Evolutionary conservation across 805 yeast genomes (phyloP).

Genomic region (Ogataea thermomethanolica): DNA sequence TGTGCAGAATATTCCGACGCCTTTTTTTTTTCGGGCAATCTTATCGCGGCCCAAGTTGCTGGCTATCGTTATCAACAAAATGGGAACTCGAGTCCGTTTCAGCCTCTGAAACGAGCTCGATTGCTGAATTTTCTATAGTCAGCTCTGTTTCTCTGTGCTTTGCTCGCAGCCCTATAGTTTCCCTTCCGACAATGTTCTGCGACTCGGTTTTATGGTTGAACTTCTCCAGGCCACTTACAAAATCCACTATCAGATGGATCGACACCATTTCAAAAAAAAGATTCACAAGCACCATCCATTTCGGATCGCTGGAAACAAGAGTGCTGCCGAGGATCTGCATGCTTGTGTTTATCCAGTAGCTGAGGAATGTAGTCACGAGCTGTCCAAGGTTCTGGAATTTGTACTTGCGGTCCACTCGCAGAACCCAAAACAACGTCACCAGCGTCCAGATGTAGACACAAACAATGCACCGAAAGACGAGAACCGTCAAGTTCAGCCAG

Average conservation of each 20-base stretch:
- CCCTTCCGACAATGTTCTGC: conserved; percentile 60
- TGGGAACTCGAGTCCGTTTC: not conserved
- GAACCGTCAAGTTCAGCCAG: conserved; percentile 29
- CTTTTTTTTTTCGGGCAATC: not conserved
- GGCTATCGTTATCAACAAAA: not conserved
- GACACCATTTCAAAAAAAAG: conserved; percentile 48
- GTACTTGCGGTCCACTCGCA: conserved; percentile 43
- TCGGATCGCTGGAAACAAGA: conserved; percentile 37
- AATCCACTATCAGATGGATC: conserved; percentile 60
- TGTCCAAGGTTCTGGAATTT: conserved; percentile 45
- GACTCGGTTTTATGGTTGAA: conserved; percentile 49
- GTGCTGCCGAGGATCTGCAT: conserved; percentile 26
- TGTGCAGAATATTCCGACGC: not conserved
- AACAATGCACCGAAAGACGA: conserved; percentile 32
- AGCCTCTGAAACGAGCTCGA: not conserved
- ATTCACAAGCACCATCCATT: conserved; percentile 46
- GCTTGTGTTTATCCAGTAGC: conserved; percentile 36
- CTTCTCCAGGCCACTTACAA: conserved; percentile 53
- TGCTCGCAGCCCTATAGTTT: conserved; percentile 25
- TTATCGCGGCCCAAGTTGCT: no score
- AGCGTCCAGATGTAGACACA: conserved; percentile 31
- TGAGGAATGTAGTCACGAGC: conserved; percentile 39
- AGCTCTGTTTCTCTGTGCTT: not conserved
- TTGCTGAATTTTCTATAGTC: not conserved
- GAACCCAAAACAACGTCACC: conserved; percentile 38